These are phyloP conservation scores for Anthracocystis setariae DNA, from an alignment of 1,284 basidiomycete genomes.

Conservation along the genomic window DNA sequence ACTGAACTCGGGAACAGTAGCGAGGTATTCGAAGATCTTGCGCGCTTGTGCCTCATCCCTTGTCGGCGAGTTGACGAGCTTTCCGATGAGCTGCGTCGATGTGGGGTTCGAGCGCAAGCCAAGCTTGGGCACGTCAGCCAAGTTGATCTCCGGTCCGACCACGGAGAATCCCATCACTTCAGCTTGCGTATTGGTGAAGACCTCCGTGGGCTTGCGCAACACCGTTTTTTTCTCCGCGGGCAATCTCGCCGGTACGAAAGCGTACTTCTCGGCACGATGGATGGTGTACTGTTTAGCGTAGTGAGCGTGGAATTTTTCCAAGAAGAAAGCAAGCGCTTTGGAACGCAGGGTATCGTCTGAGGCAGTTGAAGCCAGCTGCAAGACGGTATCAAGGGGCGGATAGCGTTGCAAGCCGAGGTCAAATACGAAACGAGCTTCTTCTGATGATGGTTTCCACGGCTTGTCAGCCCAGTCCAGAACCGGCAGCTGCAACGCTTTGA, in stretches of 20 bases:
- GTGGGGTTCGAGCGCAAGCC: constrained; percentile 81
- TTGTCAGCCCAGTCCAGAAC: constrained; percentile 85
- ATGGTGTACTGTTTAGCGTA: constrained; percentile 54
- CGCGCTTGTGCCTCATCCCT: constrained; percentile 73
- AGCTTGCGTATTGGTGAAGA: constrained; percentile 79
- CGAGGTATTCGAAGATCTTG: constrained; percentile 81
- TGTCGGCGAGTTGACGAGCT: constrained; percentile 77
- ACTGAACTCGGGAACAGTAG: constrained; percentile 69
- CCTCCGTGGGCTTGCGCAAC: constrained; percentile 79
- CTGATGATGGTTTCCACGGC: constrained; percentile 49
- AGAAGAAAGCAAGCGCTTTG: constrained; percentile 59
- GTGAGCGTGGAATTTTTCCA: constrained; percentile 55
- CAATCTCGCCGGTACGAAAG: constrained; percentile 77
- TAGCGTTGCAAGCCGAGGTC: constrained; percentile 79
- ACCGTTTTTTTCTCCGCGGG: constrained; percentile 71
- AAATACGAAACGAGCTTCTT: constrained; percentile 82
- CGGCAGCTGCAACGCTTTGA: constrained; percentile 81
- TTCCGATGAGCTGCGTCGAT: constrained; percentile 74
- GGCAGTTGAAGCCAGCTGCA: constrained; percentile 44
- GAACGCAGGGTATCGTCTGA: constrained; percentile 33
- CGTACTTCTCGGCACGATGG: constrained; percentile 55
- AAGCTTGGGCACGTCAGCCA: constrained; percentile 75
- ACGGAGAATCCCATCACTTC: constrained; percentile 80
- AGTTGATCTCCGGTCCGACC: constrained; percentile 72
- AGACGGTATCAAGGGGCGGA: constrained; percentile 77